Percentiles rank a stretch among this genome's conserved stretches.
Evolutionary conservation across 345 rosid genomes (phyloP).

Genomic region (Erysimum cheiranthoides): DNA sequence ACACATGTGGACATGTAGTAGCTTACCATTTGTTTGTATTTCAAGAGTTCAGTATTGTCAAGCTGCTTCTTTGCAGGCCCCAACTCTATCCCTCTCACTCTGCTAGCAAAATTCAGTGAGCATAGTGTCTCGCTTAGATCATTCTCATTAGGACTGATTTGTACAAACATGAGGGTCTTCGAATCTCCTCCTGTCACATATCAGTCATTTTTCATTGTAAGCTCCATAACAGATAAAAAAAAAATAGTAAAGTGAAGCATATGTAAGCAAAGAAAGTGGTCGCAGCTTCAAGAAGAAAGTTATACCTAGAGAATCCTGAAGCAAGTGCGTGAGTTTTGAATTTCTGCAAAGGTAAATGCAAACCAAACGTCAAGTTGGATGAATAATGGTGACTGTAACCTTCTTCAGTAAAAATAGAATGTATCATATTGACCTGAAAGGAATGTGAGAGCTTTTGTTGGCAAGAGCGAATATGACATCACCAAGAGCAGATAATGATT

Average conservation of each 20-base stretch:
- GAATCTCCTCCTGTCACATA: slow-evolving; percentile 87
- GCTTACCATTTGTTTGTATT: slow-evolving; percentile 85
- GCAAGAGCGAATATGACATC: slow-evolving; percentile 98
- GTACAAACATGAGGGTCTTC: slow-evolving; percentile 95
- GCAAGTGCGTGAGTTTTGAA: slow-evolving; percentile 97
- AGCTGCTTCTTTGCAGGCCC: slow-evolving; percentile 90
- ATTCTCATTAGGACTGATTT: slow-evolving; percentile 89
- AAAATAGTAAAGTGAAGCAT: neutral
- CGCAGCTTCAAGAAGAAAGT: slow-evolving; percentile 1
- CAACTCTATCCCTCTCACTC: slow-evolving; percentile 95
- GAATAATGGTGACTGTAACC: neutral
- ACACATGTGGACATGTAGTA: slow-evolving; percentile 21
- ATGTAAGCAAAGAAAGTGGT: neutral
- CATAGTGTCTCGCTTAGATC: slow-evolving; percentile 86
- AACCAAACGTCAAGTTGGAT: slow-evolving; percentile 19
- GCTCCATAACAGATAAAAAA: slow-evolving; percentile 9
- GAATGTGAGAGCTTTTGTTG: slow-evolving; percentile 86
- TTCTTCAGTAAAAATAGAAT: neutral
- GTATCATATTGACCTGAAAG: slow-evolving; percentile 67
- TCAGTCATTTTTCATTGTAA: slow-evolving; percentile 22
- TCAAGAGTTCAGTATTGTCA: slow-evolving; percentile 75
- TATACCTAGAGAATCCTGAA: slow-evolving; percentile 97
- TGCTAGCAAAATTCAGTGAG: slow-evolving; percentile 94
- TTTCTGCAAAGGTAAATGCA: slow-evolving; percentile 63
- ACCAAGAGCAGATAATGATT: slow-evolving; percentile 96